phyloP scores from a whole-genome alignment of 768 basidiomycete species.

The Leccinum uliginosum region DNA sequence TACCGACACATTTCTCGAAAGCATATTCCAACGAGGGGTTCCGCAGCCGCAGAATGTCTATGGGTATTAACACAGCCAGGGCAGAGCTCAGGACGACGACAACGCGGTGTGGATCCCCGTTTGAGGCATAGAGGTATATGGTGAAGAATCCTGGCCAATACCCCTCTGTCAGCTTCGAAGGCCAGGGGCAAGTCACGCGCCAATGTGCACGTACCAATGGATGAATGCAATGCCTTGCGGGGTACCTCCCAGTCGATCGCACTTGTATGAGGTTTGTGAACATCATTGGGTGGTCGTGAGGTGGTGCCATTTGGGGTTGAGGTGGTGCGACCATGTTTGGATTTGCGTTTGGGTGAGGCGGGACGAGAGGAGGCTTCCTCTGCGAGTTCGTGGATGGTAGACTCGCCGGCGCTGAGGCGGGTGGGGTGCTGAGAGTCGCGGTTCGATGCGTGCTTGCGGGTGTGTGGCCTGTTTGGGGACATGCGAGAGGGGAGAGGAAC shows the following conservation, averaged over 20 bases:
- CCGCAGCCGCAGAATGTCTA: slow-evolving; percentile 71
- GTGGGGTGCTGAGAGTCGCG: slow-evolving; percentile 22
- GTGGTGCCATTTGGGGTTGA: slow-evolving; percentile 5
- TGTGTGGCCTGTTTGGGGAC: slow-evolving; percentile 34
- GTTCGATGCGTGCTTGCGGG: slow-evolving; percentile 20
- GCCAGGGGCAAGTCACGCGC: slow-evolving; percentile 1
- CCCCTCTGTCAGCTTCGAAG: slow-evolving; percentile 2
- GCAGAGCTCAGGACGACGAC: slow-evolving; percentile 60
- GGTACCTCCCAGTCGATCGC: slow-evolving; percentile 84
- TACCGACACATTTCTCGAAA: slow-evolving; percentile 71
- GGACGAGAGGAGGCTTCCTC: slow-evolving; percentile 18
- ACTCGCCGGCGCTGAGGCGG: slow-evolving; percentile 9
- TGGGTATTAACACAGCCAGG: slow-evolving; percentile 63
- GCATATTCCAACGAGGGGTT: slow-evolving; percentile 58
- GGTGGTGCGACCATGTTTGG: slow-evolving; percentile 9
- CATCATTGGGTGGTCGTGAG: slow-evolving; percentile 2
- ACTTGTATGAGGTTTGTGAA: slow-evolving; percentile 15
- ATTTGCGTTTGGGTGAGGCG: slow-evolving; percentile 17
- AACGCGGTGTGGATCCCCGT: slow-evolving; percentile 47
- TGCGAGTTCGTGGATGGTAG: slow-evolving; percentile 23
- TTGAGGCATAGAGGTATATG: slow-evolving; percentile 50
- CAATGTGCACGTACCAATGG: slow-evolving; percentile 63
- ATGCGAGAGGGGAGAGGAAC: slow-evolving; percentile 23
- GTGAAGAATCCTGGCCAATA: slow-evolving; percentile 54
- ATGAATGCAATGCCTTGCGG: slow-evolving; percentile 80